Percentiles rank a stretch among this genome's conserved stretches.
Evolutionary conservation across 2,329 filamentous ascomycete genomes (phyloP).

Genomic region (Beauveria pseudobassiana): DNA sequence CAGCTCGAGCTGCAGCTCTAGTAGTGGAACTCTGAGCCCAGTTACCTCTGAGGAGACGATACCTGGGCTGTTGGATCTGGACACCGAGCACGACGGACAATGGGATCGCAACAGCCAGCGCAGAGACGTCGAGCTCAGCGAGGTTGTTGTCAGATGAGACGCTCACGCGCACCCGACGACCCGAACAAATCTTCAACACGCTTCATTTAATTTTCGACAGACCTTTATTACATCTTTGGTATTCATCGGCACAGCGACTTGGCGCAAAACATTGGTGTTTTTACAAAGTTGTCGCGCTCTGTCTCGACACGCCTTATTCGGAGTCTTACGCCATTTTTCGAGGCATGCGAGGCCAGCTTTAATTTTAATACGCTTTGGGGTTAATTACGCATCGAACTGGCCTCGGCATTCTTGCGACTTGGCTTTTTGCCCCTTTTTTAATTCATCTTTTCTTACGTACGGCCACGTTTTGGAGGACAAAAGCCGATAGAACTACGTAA

Average conservation of each 20-base stretch:
- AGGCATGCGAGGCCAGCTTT: conserved; percentile 3
- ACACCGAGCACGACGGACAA: conserved; percentile 29
- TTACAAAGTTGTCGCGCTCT: background rate
- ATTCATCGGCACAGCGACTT: conserved; percentile 34
- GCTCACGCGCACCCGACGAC: background rate
- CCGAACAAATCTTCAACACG: conserved; percentile 22
- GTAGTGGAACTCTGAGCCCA: conserved; percentile 43
- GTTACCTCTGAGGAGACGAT: conserved; percentile 37
- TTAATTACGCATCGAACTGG: background rate
- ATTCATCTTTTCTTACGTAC: conserved; percentile 11
- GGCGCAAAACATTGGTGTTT: conserved; percentile 26
- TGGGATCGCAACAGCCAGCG: conserved; percentile 31
- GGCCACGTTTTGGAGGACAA: conserved; percentile 25
- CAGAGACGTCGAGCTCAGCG: conserved; percentile 37
- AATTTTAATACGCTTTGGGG: conserved; percentile 9
- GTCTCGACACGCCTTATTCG: background rate
- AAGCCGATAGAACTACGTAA: conserved; percentile 31
- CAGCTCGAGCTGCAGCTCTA: conserved; percentile 56
- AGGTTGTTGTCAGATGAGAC: conserved; percentile 31
- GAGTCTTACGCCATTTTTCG: conserved; percentile 1
- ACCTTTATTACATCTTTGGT: conserved; percentile 30
- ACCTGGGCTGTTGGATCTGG: conserved; percentile 27
- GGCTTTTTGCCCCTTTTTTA: conserved; percentile 1
- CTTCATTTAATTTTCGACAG: conserved; percentile 25
- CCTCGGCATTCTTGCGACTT: background rate